Evolutionary conservation across 208 protist genomes (phyloP).

Genomic region (Crithidia brevicula): DNA sequence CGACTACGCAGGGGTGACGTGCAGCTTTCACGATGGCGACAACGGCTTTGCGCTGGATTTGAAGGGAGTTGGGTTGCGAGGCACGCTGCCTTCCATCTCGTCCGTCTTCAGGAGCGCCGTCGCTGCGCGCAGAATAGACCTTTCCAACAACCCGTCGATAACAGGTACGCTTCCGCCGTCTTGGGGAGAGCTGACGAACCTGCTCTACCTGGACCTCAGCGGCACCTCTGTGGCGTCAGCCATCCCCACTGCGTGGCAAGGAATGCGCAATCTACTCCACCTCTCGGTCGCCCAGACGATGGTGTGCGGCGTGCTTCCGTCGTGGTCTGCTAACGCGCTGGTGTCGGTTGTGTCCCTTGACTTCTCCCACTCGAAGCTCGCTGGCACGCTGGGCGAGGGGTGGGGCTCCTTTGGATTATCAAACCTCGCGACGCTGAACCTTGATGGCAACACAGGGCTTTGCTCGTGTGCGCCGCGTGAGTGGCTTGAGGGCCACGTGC

Average conservation of each 20-base stretch:
- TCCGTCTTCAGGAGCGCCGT: background rate
- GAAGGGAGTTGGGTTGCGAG: background rate
- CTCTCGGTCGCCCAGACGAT: slow-evolving; percentile 3
- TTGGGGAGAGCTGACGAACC: slow-evolving; percentile 9
- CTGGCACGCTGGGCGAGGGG: slow-evolving; percentile 7
- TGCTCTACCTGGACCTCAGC: slow-evolving; percentile 11
- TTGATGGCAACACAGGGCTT: slow-evolving; percentile 5
- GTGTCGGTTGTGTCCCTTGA: slow-evolving; percentile 3
- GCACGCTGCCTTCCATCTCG: slow-evolving; percentile 12
- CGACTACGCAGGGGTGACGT: background rate
- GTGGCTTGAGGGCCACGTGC: background rate
- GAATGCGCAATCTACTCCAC: slow-evolving; percentile 12
- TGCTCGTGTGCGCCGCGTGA: slow-evolving; percentile 9
- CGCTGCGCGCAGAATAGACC: background rate
- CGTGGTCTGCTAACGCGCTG: slow-evolving; percentile 3
- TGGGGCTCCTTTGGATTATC: slow-evolving; percentile 5
- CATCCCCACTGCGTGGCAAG: slow-evolving; percentile 7
- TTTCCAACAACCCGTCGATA: slow-evolving; percentile 16
- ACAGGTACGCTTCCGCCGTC: slow-evolving; percentile 16
- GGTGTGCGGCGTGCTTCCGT: slow-evolving; percentile 5
- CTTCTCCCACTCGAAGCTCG: slow-evolving; percentile 4
- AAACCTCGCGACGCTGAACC: background rate
- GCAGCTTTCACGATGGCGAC: background rate
- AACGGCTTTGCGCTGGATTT: slow-evolving; percentile 14
- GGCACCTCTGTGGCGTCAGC: slow-evolving; percentile 8